Evolutionary conservation across 2,329 filamentous ascomycete genomes (phyloP), one percentile per base, ranked within the genome.

Genomic region (Neofusicoccum laricinum): DNA sequence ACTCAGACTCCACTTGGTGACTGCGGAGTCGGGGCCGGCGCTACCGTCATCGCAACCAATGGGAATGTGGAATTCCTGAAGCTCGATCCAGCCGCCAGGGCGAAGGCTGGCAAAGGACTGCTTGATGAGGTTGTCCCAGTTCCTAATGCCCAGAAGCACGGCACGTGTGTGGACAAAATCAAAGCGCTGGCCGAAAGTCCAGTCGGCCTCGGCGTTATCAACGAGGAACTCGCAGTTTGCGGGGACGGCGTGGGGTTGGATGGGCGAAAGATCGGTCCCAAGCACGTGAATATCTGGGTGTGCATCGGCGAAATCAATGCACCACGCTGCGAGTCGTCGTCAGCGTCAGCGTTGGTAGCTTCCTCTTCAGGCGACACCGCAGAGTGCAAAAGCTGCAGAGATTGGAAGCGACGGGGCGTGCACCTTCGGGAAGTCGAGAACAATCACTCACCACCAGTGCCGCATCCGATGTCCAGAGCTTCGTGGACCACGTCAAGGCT

Each of bases 131-230:
- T 75, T 71, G 3, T 74, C 72, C 69, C 85, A 85, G 69, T 88
- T 78, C 6, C 78, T 74, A 41, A 89, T 79, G 40, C 81, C 79
- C 19, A 80, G 79, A 67, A 79, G 68, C 77, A 84, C 77, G 78
- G 81, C 67, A 69, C 81, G 69, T 73, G 80, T 70, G 80, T 83
- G 78, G 81, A 88, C 82, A 68, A 84, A 81, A 71, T 88, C 85
- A 69, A 84, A 87, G 11, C 73, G 73, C 61, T 82, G 77, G 4
- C 77, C 73, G 59, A 83, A 85, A 40, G 78, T 73, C 86, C 86
- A 89, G 10, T 82, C 78, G 40, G 83, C 80, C 58, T 69, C 66
- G 14, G 67, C 70, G 61, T 73, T 68, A 34, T 70, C 69, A 63
- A 73, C 68, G n/a, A 71, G 64, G 63, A 73, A 73, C 10, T 43